These are phyloP conservation scores for Penicillium sp. DNA, from an alignment of 2,329 filamentous ascomycete genomes.

Conservation along the genomic window DNA sequence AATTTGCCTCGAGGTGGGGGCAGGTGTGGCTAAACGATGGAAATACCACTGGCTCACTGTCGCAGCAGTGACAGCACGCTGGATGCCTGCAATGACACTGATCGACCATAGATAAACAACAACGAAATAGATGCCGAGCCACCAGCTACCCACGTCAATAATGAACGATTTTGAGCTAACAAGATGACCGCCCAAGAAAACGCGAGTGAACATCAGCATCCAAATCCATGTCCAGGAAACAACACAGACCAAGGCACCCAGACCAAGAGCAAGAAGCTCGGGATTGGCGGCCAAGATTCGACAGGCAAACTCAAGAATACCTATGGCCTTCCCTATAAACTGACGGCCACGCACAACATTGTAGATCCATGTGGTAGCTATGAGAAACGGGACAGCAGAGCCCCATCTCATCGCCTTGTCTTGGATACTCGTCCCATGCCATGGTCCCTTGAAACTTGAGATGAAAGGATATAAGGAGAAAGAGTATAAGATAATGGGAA, in stretches of 20 bases:
- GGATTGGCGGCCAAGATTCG: slow-evolving; percentile 83
- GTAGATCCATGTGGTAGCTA: slow-evolving; percentile 78
- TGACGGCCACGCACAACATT: slow-evolving; percentile 77
- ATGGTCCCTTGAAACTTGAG: slow-evolving; percentile 78
- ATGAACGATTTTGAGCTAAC: slow-evolving; percentile 65
- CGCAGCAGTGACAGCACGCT: slow-evolving; percentile 87
- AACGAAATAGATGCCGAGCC: slow-evolving; percentile 88
- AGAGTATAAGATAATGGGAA: slow-evolving; percentile 81
- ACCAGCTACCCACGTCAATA: slow-evolving; percentile 88
- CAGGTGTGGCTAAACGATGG: slow-evolving; percentile 78
- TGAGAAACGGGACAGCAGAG: slow-evolving; percentile 71
- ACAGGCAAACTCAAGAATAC: slow-evolving; percentile 88
- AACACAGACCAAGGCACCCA: slow-evolving; percentile 70
- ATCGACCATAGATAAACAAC: slow-evolving; percentile 95
- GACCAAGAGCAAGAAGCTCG: slow-evolving; percentile 78
- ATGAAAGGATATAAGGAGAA: slow-evolving; percentile 91
- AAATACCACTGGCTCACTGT: slow-evolving; percentile 99
- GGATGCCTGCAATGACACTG: slow-evolving; percentile 80
- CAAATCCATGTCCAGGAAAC: slow-evolving; percentile 93
- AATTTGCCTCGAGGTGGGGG: slow-evolving; percentile 74
- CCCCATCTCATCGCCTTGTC: slow-evolving; percentile 87
- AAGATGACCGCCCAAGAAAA: slow-evolving; percentile 91
- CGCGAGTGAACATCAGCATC: slow-evolving; percentile 93
- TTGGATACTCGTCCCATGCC: slow-evolving; percentile 75
- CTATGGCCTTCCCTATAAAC: slow-evolving; percentile 77